Evolutionary conservation across 495 filamentous ascomycete genomes (phyloP), one percentile per base, ranked within the genome.

Genomic region (Xylaria grammica): DNA sequence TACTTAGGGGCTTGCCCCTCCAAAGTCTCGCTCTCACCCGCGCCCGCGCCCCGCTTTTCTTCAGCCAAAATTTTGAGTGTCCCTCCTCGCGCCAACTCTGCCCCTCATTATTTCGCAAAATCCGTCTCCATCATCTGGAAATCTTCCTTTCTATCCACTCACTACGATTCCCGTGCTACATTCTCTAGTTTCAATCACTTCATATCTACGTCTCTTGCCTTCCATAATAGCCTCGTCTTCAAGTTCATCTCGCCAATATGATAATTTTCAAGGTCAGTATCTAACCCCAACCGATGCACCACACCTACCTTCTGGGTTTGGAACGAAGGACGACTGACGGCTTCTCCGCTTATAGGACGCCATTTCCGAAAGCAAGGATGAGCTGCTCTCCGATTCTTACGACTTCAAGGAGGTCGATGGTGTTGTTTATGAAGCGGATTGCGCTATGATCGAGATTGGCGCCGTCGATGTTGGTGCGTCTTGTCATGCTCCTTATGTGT

Each of bases 301-400:
- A 36, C 4, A 4, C 4, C 11, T 36, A 5, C 32, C 42, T 50
- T 27, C 24, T 24, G 22, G 29, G 30, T 51, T 29, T 42, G 19
- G 49, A 72, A 55, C 24, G n/a, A 62, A 15, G 34, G 53, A 57
- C 52, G 61, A 58, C 75, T 67, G 38, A 68, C 65, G 53, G 62
- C 48, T 44, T 61, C 62, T 51, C 50, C 49, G 60, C 50, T 55
- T 50, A 26, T 69, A 99, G 95, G 95, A 98, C 80, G 81, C 93
- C 67, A 79, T 97, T 78, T 90, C 87, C 79, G 92, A 85, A 60
- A 30, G 19, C 52, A 69, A 72, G 69, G 95, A 97, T 79, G 95
- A 98, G 89, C 85, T 98, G 78, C 86, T 97, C 87, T 93, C 95
- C 71, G 96, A 98, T 76, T 94, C 90, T 70, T 98, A 89, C 82